Evolutionary conservation across 2,329 filamentous ascomycete species (phyloP).

Genomic region (Clarireedia paspali): DNA sequence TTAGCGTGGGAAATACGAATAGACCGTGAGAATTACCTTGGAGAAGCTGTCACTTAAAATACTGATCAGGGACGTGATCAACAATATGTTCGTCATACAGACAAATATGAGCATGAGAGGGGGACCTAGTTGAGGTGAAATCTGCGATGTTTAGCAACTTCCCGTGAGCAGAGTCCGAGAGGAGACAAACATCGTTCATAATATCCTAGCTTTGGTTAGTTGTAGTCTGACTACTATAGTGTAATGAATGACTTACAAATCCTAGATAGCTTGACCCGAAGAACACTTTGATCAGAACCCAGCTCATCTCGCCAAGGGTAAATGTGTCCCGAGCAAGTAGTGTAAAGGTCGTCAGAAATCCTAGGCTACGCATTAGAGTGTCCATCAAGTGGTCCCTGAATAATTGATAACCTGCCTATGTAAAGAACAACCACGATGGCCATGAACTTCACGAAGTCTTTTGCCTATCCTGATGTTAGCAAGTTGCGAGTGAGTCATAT

Average conservation of each 20-base stretch:
- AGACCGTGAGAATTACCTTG: slow-evolving; percentile 3
- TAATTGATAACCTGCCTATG: slow-evolving; percentile 42
- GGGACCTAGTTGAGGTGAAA: slow-evolving; percentile 23
- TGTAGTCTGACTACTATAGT: neutral
- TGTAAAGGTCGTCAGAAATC: slow-evolving; percentile 82
- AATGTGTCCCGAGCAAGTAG: slow-evolving; percentile 66
- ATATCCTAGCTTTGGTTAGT: slow-evolving; percentile 35
- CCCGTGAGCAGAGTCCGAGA: neutral
- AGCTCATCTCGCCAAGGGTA: slow-evolving; percentile 59
- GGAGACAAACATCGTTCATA: slow-evolving; percentile 45
- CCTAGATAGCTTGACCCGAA: slow-evolving; percentile 70
- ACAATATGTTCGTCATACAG: slow-evolving; percentile 67
- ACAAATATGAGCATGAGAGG: slow-evolving; percentile 53
- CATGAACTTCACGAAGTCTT: slow-evolving; percentile 81
- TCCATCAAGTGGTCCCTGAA: neutral
- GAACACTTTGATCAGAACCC: slow-evolving; percentile 73
- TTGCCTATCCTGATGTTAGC: slow-evolving; percentile 41
- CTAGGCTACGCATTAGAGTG: slow-evolving; percentile 20
- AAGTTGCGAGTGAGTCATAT: neutral
- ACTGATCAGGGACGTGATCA: slow-evolving; percentile 72
- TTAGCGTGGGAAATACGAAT: neutral
- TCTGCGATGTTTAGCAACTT: slow-evolving; percentile 29
- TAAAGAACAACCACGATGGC: slow-evolving; percentile 77
- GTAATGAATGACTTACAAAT: slow-evolving; percentile 43
- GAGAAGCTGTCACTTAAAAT: slow-evolving; percentile 68